Conservation (phyloP, 805 yeast genomes). For the Candida rishiriensis region DNA sequence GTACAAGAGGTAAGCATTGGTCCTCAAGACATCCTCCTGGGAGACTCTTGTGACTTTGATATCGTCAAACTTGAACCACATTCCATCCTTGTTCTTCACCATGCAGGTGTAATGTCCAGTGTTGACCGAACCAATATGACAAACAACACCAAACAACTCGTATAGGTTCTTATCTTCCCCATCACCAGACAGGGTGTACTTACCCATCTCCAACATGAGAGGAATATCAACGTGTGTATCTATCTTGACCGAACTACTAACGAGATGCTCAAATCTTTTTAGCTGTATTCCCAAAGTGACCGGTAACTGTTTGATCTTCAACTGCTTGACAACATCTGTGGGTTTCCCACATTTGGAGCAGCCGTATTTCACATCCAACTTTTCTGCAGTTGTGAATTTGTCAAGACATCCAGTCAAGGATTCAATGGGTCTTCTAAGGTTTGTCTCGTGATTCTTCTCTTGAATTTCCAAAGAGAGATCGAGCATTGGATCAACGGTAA, state of each 20-base stretch:
- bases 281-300: constrained; percentile 79
- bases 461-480: constrained; percentile 80
- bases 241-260: constrained; percentile 57
- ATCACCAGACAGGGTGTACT: constrained; percentile 37
- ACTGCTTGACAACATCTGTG: constrained; percentile 67
- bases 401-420: constrained; percentile 61
- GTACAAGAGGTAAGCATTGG: constrained; percentile 78
- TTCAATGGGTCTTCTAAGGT: constrained; percentile 17
- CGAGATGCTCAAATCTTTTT: constrained; percentile 68
- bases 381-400: constrained; percentile 75
- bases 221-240: constrained; percentile 76
- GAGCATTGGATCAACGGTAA: constrained; percentile 81
- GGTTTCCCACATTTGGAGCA: constrained; percentile 63
- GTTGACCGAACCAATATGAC: constrained; percentile 89
- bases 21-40: constrained; percentile 57
- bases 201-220: constrained; percentile 62
- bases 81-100: constrained; percentile 64
- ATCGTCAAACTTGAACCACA: constrained; percentile 93
- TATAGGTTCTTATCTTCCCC: constrained; percentile 34
- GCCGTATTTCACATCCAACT: constrained; percentile 65
- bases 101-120: constrained; percentile 92
- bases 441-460: constrained; percentile 26
- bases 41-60: constrained; percentile 66
- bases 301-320: constrained; percentile 66
- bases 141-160: constrained; percentile 81